Evolutionary conservation across 2,329 filamentous ascomycete species (phyloP).

Genomic region (Beauveria rudraprayagi): DNA sequence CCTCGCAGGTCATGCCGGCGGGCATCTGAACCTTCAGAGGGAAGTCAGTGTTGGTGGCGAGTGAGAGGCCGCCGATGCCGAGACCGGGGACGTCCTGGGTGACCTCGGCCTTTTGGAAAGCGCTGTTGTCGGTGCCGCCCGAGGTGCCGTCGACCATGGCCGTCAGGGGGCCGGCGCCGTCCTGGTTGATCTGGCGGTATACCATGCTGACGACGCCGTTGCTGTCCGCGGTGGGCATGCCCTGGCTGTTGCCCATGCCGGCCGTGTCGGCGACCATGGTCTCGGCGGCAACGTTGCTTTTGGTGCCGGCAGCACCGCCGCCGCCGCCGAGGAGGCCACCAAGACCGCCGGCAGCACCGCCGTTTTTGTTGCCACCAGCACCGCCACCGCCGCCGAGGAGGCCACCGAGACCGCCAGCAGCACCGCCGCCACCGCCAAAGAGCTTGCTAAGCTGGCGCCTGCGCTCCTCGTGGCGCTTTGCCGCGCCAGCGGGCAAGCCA

Average conservation of each 20-base stretch:
- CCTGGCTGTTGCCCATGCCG: slow-evolving; percentile 39
- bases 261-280: slow-evolving; percentile 41
- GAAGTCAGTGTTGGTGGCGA: slow-evolving; percentile 55
- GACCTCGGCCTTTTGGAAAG: slow-evolving; percentile 53
- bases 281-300: slow-evolving; percentile 35
- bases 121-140: slow-evolving; percentile 50
- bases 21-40: slow-evolving; percentile 59
- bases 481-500: slow-evolving; percentile 15
- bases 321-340: slow-evolving; percentile 21
- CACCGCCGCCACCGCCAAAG: slow-evolving; percentile 16
- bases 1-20: slow-evolving; percentile 58
- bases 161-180: slow-evolving; percentile 56
- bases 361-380: background rate
- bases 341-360: slow-evolving; percentile 23
- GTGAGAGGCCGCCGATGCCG: slow-evolving; percentile 47
- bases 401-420: slow-evolving; percentile 24
- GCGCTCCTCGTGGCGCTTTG: slow-evolving; percentile 16
- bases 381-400: slow-evolving; percentile 11
- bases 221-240: slow-evolving; percentile 52
- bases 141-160: slow-evolving; percentile 55
- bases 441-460: slow-evolving; percentile 25
- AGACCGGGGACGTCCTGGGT: slow-evolving; percentile 54
- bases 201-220: slow-evolving; percentile 52
- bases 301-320: slow-evolving; percentile 18
- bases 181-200: slow-evolving; percentile 62